Evolutionary conservation across 108 stramenopile species (phyloP).

Genomic region (Chaetoceros muelleri): DNA sequence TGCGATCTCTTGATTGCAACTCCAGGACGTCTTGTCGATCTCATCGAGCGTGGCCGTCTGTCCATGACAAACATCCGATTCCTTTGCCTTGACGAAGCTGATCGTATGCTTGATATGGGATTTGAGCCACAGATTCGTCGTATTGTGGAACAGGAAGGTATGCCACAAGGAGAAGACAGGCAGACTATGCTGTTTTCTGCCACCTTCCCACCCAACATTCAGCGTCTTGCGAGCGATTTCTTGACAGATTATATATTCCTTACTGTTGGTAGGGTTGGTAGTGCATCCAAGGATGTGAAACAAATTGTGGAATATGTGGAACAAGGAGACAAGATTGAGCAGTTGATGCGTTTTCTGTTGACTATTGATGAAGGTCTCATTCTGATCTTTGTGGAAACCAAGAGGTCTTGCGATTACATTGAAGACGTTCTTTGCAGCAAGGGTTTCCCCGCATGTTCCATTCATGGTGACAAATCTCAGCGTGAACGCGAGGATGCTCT

Average conservation of each 20-base stretch:
- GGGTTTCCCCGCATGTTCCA: slow-evolving; percentile 89
- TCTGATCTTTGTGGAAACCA: slow-evolving; percentile 96
- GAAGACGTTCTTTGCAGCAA: slow-evolving; percentile 79
- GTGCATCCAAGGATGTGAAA: slow-evolving; percentile 85
- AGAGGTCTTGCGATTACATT: slow-evolving; percentile 90
- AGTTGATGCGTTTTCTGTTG: slow-evolving; percentile 75
- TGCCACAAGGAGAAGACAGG: slow-evolving; percentile 61
- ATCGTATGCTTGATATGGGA: slow-evolving; percentile 99
- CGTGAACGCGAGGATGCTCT: slow-evolving; percentile 88
- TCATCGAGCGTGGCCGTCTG: slow-evolving; percentile 87
- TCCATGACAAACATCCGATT: slow-evolving; percentile 74
- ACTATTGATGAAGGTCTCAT: slow-evolving; percentile 89
- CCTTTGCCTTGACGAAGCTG: slow-evolving; percentile 96
- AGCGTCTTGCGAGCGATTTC: slow-evolving; percentile 89
- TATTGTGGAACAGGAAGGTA: slow-evolving; percentile 68
- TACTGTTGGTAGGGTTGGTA: slow-evolving; percentile 93
- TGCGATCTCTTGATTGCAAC: slow-evolving; percentile 97
- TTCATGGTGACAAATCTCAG: slow-evolving; percentile 97
- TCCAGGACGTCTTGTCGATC: slow-evolving; percentile 94
- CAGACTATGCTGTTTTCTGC: slow-evolving; percentile 98
- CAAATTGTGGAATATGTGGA: slow-evolving; percentile 92
- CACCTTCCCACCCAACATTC: slow-evolving; percentile 92
- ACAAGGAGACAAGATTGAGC: slow-evolving; percentile 78
- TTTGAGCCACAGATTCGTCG: slow-evolving; percentile 91
- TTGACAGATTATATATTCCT: slow-evolving; percentile 92